Evolutionary conservation across 1,284 basidiomycete genomes (phyloP), one percentile per base, ranked within the genome.

Genomic region (Ustilago trichophora): DNA sequence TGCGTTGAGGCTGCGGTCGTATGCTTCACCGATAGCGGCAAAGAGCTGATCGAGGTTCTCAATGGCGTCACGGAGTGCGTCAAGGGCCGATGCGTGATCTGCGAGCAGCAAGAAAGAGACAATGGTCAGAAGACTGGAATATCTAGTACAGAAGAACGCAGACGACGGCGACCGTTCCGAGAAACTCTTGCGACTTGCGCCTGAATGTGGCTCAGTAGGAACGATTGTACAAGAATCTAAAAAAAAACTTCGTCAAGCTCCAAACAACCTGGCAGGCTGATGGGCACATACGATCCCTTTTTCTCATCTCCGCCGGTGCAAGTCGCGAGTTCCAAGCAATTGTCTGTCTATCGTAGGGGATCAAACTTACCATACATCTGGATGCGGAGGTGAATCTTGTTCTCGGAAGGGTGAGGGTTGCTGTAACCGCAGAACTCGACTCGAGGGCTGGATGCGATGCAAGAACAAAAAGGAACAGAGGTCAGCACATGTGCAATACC

Each of bases 291-390:
- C 72, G 65, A 62, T 67, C 63, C 70, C 72, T 50, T 53, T 47
- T 69, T 63, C 59, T 69, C 73, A 63, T 70, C 65, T 45, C 41
- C 33, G 71, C 70, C 54, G 27, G 21, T 24, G 44, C n/a, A 12
- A 32, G 50, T 58, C n/a, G 11, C 22, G 15, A 29, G 18, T 11
- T 29, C 24, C 26, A n/a, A n/a, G 35, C 26, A 35, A 34, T 44
- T 45, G 26, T 33, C 25, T 9, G 8, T 11, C 15, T 24, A 19
- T 21, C 24, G 34, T 12, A 10, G 16, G 10, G n/a, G n/a, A n/a
- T n/a, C n/a, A n/a, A n/a, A 86, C 93, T 75, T 80, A 97, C 93
- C 93, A 79, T 95, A 95, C 94, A 98, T 98, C 86, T 98, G 95
- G 64, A 98, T 91, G 16, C 96, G 89, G 37, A 98, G 85, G 79